Evolutionary conservation across 2,329 filamentous ascomycete species (phyloP).

Genomic region (Orbilia blumenaviensis): DNA sequence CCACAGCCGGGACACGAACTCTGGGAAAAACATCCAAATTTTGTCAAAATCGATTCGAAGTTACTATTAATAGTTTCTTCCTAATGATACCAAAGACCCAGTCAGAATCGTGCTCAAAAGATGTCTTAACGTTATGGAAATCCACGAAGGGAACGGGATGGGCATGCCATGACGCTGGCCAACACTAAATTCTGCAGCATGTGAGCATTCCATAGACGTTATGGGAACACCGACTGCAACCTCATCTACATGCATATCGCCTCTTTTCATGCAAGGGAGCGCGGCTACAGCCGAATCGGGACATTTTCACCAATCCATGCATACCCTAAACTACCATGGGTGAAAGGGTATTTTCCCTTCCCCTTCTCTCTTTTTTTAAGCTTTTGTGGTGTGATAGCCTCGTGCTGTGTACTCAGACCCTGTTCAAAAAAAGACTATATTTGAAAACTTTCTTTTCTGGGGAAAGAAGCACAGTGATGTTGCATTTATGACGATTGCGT

Average conservation of each 20-base stretch:
- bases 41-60: neutral
- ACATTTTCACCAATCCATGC: constrained; percentile 2
- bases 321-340: too few relatives aligned
- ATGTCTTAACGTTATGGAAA: constrained; percentile 16
- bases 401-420: too few relatives aligned
- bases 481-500: constrained; percentile 21
- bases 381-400: constrained; percentile 14
- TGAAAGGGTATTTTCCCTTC: neutral
- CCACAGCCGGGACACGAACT: neutral
- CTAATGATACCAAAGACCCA: too few relatives aligned
- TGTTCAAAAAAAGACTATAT: neutral
- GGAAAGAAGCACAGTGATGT: constrained; percentile 4
- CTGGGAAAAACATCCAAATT: neutral
- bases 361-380: neutral
- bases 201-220: constrained; percentile 12
- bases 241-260: constrained; percentile 1
- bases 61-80: neutral
- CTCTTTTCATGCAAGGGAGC: neutral
- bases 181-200: neutral
- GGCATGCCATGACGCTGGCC: constrained; percentile 11
- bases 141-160: constrained; percentile 1
- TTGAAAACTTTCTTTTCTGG: constrained; percentile 3
- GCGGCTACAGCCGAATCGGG: constrained; percentile 15
- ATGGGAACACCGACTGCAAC: constrained; percentile 15
- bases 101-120: neutral